These are phyloP conservation scores for Aspergillus brunneoviolaceus DNA, from an alignment of 2,329 filamentous ascomycete species.

Conservation along the genomic window DNA sequence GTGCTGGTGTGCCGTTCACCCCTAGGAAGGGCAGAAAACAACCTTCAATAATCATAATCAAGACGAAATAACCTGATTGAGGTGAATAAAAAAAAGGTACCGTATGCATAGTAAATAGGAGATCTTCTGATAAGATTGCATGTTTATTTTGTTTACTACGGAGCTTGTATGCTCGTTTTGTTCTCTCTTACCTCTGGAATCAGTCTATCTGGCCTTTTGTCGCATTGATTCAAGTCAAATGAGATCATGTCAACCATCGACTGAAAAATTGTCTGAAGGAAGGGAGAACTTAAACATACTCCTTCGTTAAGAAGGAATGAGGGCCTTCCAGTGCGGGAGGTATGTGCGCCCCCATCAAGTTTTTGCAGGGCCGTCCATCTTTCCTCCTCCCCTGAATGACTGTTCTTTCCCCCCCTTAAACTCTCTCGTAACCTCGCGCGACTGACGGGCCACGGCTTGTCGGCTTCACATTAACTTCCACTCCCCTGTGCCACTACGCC, in stretches of 20 bases:
- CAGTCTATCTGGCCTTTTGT: background rate
- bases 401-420: background rate
- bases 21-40: background rate
- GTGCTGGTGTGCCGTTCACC: background rate
- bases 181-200: background rate
- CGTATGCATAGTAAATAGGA: slow-evolving; percentile 2
- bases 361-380: background rate
- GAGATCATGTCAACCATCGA: background rate
- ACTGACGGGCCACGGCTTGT: background rate
- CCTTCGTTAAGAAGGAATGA: background rate
- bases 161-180: background rate
- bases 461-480: slow-evolving; percentile 2
- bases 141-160: slow-evolving; percentile 6
- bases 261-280: background rate
- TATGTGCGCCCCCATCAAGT: background rate
- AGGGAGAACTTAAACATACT: background rate
- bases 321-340: background rate
- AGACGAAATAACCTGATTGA: too few relatives aligned
- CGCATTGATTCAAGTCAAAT: background rate
- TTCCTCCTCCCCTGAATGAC: background rate
- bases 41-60: background rate
- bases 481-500: slow-evolving; percentile 12
- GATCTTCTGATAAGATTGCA: slow-evolving; percentile 16
- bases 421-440: background rate
- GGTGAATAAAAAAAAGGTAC: background rate